Base-by-base conservation (phyloP, 176 grass and related monocot species). In the Paspalum vaginatum region DNA sequence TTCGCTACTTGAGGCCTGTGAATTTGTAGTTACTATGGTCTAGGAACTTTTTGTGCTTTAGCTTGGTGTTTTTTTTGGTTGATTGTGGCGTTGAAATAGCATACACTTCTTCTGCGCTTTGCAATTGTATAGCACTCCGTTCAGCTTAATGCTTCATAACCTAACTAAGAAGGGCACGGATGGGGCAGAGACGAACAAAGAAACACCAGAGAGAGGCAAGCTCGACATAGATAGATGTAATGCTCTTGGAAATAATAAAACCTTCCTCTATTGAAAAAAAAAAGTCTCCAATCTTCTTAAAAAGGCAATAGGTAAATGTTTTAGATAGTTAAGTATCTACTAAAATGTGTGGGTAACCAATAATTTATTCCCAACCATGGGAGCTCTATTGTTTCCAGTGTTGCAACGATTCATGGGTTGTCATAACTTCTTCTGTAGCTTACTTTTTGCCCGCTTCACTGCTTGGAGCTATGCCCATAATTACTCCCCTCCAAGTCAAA, bases 271-370 rank as follows among this genome's bases (percentile, higher is more conserved):
- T 32, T 32, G 32, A 32, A 32, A 32, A 32, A 32, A 32, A n/a
- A 11, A 49, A 59, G 25, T 8, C 43, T 77, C 9, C 63, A 63
- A 63, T 77, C 9, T 77, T 77, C 25, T 77, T 38, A 49, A 59
- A 61, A 76, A 46, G 12, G 11, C 5, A 5, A 37, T 16, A 46
- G 18, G 1, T 49, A 21, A 21, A 38, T 77, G 24, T 55, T 44
- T 60, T 60, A 6, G 8, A 17, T 60, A 45, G 26, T 7, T 7
- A 49, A 37, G 42, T 9, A 46, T 43, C 6, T 24, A 27, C 69
- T 47, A 20, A 54, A 72, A 18, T 24, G 49, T 2, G 26, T 14
- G 49, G 6, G 26, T 14, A 24, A 60, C 12, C 15, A 5, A 8
- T 5, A 18, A 18, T 61, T 76, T 76, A 76, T 77, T 47, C 15